Evolutionary conservation across 2,329 filamentous ascomycete species (phyloP).

Genomic region (Thielaviopsis euricoi): DNA sequence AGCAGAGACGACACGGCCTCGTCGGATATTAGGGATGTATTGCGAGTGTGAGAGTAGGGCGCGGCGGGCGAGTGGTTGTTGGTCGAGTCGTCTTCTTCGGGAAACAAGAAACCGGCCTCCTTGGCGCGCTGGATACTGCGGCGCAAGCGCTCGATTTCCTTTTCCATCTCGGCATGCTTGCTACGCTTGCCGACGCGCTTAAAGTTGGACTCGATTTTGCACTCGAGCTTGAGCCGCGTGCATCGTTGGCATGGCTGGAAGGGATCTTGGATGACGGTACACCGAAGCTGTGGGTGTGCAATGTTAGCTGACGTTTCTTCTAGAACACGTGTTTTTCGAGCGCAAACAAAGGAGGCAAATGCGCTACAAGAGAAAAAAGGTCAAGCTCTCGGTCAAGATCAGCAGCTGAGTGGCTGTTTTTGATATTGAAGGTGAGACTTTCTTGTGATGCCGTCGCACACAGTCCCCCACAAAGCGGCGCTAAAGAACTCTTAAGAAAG

Average conservation of each 20-base stretch:
- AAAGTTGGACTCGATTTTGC: slow-evolving; percentile 78
- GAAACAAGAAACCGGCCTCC: slow-evolving; percentile 36
- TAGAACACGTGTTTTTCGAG: background rate
- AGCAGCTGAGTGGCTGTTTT: too few relatives aligned
- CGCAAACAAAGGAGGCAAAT: too few relatives aligned
- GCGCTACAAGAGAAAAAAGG: too few relatives aligned
- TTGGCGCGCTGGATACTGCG: slow-evolving; percentile 44
- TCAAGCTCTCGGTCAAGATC: too few relatives aligned
- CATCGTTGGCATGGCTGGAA: slow-evolving; percentile 65
- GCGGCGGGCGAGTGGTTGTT: slow-evolving; percentile 23
- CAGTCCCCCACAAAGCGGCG: too few relatives aligned
- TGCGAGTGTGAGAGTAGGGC: slow-evolving; percentile 36
- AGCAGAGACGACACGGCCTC: slow-evolving; percentile 51
- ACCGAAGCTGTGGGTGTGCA: slow-evolving; percentile 44
- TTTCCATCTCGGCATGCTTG: slow-evolving; percentile 75
- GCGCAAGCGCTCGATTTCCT: slow-evolving; percentile 56
- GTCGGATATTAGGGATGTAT: slow-evolving; percentile 49
- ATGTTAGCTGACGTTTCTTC: background rate
- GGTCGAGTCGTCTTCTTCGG: slow-evolving; percentile 37
- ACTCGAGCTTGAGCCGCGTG: slow-evolving; percentile 62
- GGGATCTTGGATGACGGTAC: slow-evolving; percentile 68
- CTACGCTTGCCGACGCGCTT: slow-evolving; percentile 70
- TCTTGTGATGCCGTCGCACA: too few relatives aligned
- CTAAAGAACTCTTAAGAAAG: too few relatives aligned
- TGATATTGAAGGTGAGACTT: too few relatives aligned